Conservation (phyloP, 768 basidiomycete species). For the Mycena floridula region DNA sequence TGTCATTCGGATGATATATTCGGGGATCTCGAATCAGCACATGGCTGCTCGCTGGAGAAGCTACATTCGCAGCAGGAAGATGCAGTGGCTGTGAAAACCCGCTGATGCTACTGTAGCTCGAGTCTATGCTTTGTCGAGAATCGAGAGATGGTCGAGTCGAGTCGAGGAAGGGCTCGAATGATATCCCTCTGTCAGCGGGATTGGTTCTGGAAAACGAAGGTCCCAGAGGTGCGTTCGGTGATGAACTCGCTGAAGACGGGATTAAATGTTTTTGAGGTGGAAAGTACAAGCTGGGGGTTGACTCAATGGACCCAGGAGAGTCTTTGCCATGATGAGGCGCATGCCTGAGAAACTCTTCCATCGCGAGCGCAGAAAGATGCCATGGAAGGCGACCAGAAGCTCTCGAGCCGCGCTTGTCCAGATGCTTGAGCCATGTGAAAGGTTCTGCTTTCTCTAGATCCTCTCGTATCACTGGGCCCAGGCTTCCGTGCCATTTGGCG, state of each 20-base stretch:
- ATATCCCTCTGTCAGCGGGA: slow-evolving; percentile 42
- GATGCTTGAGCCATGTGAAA: slow-evolving; percentile 68
- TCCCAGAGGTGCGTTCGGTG: slow-evolving; percentile 32
- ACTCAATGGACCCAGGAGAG: slow-evolving; percentile 2
- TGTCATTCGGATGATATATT: no score
- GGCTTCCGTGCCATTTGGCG: slow-evolving; percentile 55
- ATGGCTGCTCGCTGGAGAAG: slow-evolving; percentile 40
- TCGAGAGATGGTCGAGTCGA: slow-evolving; percentile 41
- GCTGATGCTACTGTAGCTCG: slow-evolving; percentile 33
- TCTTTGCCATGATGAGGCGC: slow-evolving; percentile 8
- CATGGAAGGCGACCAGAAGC: slow-evolving; percentile 38
- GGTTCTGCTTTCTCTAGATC: slow-evolving; percentile 63
- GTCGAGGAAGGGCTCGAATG: slow-evolving; percentile 53
- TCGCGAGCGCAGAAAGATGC: slow-evolving; percentile 62
- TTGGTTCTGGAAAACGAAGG: slow-evolving; percentile 31
- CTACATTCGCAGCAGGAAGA: slow-evolving; percentile 25
- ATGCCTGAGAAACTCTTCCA: slow-evolving; percentile 54
- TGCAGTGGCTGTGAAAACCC: slow-evolving; percentile 26
- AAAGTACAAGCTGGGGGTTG: slow-evolving; percentile 6
- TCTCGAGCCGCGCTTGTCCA: slow-evolving; percentile 37
- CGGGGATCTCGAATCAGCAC: slow-evolving; percentile 31
- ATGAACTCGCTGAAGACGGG: slow-evolving; percentile 22
- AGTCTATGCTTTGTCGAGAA: slow-evolving; percentile 39
- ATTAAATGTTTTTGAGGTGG: slow-evolving; percentile 16
- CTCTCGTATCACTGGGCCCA: slow-evolving; percentile 38